Conservation (phyloP, 2,329 filamentous ascomycete species). For the Parafenestella ontariensis region DNA sequence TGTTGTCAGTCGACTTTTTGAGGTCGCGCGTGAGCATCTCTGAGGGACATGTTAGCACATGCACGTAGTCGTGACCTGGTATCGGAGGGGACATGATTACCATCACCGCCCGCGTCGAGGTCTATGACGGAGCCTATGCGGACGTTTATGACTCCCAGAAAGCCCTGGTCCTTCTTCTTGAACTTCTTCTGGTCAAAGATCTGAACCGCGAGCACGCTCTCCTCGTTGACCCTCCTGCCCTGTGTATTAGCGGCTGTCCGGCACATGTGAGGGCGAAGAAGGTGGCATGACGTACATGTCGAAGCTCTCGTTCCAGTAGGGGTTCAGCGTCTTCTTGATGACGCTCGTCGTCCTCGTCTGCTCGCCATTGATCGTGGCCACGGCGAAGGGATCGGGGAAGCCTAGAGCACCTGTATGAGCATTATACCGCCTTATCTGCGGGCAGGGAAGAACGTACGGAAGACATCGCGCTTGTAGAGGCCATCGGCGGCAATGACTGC, state of each 20-base stretch:
- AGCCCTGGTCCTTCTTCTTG: slow-evolving; percentile 99
- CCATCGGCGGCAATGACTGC: slow-evolving; percentile 98
- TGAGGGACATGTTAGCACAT: slow-evolving; percentile 46
- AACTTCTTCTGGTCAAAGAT: slow-evolving; percentile 99
- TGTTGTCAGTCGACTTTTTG: slow-evolving; percentile 97
- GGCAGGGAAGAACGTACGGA: slow-evolving; percentile 70
- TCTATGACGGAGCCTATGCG: slow-evolving; percentile 94
- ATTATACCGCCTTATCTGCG: slow-evolving; percentile 9
- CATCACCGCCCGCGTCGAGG: slow-evolving; percentile 86
- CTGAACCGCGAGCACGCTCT: slow-evolving; percentile 95
- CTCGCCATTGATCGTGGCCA: slow-evolving; percentile 95
- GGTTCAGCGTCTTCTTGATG: slow-evolving; percentile 96
- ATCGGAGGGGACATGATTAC: slow-evolving; percentile 59
- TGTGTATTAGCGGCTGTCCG: slow-evolving; percentile 31
- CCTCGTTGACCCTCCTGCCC: slow-evolving; percentile 83
- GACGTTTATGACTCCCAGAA: slow-evolving; percentile 96
- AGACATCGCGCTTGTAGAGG: slow-evolving; percentile 98
- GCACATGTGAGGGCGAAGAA: slow-evolving; percentile 5
- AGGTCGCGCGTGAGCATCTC: slow-evolving; percentile 98
- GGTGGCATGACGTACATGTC: slow-evolving; percentile 75
- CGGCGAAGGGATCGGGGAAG: slow-evolving; percentile 96
- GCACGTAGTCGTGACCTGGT: slow-evolving; percentile 1
- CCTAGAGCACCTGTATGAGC: slow-evolving; percentile 63
- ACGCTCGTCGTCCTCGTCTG: slow-evolving; percentile 98
- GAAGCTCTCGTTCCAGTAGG: slow-evolving; percentile 99